Evolutionary conservation across 805 yeast species (phyloP).

Genomic region (Saccharomycopsis schoenii): DNA sequence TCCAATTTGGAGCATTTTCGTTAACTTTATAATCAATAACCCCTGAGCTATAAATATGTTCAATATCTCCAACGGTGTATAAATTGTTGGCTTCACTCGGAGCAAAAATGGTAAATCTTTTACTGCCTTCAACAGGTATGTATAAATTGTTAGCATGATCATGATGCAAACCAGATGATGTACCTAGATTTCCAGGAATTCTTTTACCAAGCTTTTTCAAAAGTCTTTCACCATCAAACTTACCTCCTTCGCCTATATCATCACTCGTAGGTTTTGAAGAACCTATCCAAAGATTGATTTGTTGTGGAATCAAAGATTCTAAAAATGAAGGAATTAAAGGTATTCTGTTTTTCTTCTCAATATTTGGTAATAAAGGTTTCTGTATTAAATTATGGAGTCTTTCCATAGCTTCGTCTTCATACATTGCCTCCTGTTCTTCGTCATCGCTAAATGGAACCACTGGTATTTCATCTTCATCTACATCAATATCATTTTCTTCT

Average conservation of each 20-base stretch:
- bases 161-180: slow-evolving; percentile 69
- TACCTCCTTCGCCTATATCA: slow-evolving; percentile 16
- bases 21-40: slow-evolving; percentile 52
- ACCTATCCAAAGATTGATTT: slow-evolving; percentile 70
- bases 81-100: slow-evolving; percentile 52
- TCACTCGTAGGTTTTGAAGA: slow-evolving; percentile 21
- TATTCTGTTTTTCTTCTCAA: slow-evolving; percentile 21
- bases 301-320: slow-evolving; percentile 46
- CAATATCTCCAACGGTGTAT: slow-evolving; percentile 56
- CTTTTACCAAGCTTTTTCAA: slow-evolving; percentile 35
- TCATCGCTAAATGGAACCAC: slow-evolving; percentile 17
- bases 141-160: slow-evolving; percentile 75
- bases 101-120: slow-evolving; percentile 56
- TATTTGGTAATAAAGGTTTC: slow-evolving; percentile 46
- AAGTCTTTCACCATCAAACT: slow-evolving; percentile 24
- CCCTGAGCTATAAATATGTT: slow-evolving; percentile 46
- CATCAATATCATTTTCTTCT: slow-evolving; percentile 24
- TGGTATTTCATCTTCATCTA: slow-evolving; percentile 19
- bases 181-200: slow-evolving; percentile 42
- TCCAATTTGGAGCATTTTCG: slow-evolving; percentile 54
- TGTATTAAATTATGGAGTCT: slow-evolving; percentile 45
- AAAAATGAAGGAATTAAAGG: slow-evolving; percentile 37
- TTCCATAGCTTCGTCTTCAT: slow-evolving; percentile 27
- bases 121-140: slow-evolving; percentile 47
- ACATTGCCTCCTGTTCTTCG: slow-evolving; percentile 24